Percentiles rank a stretch among this genome's conserved stretches.
Evolutionary conservation across 305 asterid genomes (phyloP).

Genomic region (Vinca major): DNA sequence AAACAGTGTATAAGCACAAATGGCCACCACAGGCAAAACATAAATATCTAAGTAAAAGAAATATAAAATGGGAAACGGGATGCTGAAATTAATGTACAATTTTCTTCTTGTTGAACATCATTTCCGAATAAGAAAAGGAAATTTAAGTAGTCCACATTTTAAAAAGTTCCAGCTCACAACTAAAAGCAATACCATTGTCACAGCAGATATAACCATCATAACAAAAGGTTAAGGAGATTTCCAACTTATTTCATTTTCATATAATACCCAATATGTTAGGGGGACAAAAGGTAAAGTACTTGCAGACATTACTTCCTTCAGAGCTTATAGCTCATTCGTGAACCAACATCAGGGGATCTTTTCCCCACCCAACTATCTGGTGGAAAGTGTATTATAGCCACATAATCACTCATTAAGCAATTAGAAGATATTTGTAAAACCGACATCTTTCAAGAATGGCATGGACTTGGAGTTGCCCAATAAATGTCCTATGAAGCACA

Average conservation of each 20-base stretch:
- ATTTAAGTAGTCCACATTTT: background rate
- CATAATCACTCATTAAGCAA: background rate
- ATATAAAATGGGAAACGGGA: background rate
- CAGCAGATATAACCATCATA: background rate
- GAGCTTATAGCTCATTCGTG: background rate
- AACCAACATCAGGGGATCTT: background rate
- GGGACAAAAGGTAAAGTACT: background rate
- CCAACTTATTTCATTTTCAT: constrained; percentile 1
- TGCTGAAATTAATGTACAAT: background rate
- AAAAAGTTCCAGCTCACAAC: background rate
- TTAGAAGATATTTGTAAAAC: background rate
- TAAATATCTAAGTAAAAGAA: background rate
- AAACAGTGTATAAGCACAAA: constrained; percentile 9
- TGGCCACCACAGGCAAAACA: background rate
- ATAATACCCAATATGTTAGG: background rate
- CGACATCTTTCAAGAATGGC: background rate
- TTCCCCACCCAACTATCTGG: background rate
- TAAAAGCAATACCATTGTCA: background rate
- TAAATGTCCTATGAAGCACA: too few species aligned
- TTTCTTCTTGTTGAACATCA: background rate
- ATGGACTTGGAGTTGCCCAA: background rate
- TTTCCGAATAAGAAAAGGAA: background rate
- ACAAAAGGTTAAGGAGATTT: background rate
- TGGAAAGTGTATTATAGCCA: background rate
- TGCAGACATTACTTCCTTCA: background rate